Conservation (phyloP, 192 early-diverging fungal genomes). For the Backusella australiensis region DNA sequence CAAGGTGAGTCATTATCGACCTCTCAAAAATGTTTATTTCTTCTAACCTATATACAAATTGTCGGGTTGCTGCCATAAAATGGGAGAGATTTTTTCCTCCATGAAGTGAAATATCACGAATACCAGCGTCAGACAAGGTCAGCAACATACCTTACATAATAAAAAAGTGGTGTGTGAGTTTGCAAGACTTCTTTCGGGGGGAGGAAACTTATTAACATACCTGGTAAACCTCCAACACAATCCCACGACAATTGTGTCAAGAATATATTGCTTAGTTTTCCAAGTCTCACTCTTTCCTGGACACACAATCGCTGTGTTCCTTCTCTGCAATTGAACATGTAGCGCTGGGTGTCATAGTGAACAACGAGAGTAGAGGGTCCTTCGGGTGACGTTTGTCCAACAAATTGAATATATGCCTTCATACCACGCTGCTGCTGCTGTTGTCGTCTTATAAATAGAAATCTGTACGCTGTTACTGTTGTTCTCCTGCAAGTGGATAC, state of each 20-base stretch:
- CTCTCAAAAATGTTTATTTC: no score
- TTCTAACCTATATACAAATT: constrained; percentile 68
- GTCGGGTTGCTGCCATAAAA: constrained; percentile 70
- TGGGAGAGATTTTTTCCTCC: constrained; percentile 83
- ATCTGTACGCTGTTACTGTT: background rate
- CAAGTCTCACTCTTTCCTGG: constrained; percentile 70
- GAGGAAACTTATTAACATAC: constrained; percentile 20
- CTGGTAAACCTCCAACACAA: constrained; percentile 85
- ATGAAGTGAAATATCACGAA: constrained; percentile 55
- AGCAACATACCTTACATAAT: constrained; percentile 75
- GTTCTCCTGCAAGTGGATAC: background rate
- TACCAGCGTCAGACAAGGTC: constrained; percentile 79
- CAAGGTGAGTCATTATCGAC: no score
- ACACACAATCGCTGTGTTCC: constrained; percentile 84
- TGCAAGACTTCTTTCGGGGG: background rate
- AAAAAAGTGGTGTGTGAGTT: background rate
- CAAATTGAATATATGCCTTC: constrained; percentile 50
- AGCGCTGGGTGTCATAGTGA: constrained; percentile 71
- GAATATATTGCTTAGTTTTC: constrained; percentile 76
- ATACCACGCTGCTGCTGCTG: constrained; percentile 31
- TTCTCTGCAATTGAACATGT: constrained; percentile 94
- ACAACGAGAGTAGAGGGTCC: constrained; percentile 68
- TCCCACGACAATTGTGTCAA: constrained; percentile 85
- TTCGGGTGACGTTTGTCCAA: constrained; percentile 47
- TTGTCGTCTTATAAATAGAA: background rate